Evolutionary conservation across 163 green algal genomes (phyloP).

Genomic region (Coccomyxa subellipsoidea): DNA sequence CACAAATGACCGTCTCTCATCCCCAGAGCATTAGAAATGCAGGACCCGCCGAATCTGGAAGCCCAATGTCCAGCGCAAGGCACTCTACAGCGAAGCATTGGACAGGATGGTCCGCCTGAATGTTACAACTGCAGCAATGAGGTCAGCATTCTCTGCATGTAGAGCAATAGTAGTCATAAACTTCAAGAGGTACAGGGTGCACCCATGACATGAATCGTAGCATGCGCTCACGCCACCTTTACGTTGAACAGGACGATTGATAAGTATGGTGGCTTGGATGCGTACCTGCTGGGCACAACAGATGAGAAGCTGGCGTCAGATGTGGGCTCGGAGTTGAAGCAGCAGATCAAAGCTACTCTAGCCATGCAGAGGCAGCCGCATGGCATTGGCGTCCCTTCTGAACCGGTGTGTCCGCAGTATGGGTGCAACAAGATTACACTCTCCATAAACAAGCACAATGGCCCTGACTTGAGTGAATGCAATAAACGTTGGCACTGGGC

Average conservation of each 20-base stretch:
- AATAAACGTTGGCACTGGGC: no score
- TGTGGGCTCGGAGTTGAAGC: constrained; percentile 39
- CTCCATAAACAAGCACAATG: no score
- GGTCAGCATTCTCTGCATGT: constrained; percentile 15
- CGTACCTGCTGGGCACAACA: constrained; percentile 62
- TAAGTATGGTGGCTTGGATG: constrained; percentile 65
- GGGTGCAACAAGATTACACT: no score
- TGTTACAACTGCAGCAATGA: constrained; percentile 69
- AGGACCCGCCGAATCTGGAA: constrained; percentile 70
- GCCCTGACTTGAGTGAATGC: no score
- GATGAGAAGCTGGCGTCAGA: constrained; percentile 59
- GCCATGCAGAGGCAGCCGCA: not conserved
- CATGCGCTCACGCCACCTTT: not conserved
- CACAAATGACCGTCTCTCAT: no score
- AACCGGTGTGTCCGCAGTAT: no score
- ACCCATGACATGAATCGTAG: not conserved
- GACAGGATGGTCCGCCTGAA: constrained; percentile 54
- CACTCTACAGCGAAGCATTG: constrained; percentile 68
- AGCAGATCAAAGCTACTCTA: constrained; percentile 22
- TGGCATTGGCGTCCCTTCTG: no score
- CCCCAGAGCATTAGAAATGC: constrained; percentile 8
- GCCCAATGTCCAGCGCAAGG: constrained; percentile 71
- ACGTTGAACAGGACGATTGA: constrained; percentile 56
- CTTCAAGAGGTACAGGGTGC: not conserved
- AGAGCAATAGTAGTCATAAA: not conserved